Evolutionary conservation across 2,329 filamentous ascomycete species (phyloP).

Genomic region (Knoxdaviesia capensis): DNA sequence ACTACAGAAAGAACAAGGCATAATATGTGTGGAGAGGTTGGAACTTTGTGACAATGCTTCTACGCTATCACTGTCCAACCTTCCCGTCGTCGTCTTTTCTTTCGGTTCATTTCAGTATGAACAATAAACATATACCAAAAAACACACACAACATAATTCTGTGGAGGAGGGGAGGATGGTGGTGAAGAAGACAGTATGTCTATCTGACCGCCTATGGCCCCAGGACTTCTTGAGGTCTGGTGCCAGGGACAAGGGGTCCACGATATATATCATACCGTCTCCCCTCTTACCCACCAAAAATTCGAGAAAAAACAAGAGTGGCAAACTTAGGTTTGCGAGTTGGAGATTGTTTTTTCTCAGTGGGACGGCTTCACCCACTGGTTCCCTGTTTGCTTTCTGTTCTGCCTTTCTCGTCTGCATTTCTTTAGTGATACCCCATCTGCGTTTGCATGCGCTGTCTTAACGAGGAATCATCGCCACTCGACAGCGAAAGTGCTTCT

Average conservation of each 20-base stretch:
- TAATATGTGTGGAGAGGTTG: conserved; percentile 10
- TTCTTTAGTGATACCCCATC: conserved; percentile 22
- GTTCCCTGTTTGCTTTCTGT: conserved; percentile 1
- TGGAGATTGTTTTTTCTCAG: no score
- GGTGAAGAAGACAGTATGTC: no score
- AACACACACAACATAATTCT: not conserved
- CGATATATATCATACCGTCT: no score
- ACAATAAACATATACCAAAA: not conserved
- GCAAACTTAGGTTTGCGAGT: no score
- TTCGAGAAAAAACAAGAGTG: no score
- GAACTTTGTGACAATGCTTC: conserved; percentile 24
- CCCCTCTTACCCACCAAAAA: no score
- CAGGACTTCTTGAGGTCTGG: no score
- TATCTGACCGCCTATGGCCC: no score
- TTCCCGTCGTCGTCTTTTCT: conserved; percentile 2
- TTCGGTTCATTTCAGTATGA: not conserved
- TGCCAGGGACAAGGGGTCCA: no score
- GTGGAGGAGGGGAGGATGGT: no score
- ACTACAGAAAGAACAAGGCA: conserved; percentile 15
- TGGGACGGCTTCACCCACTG: no score
- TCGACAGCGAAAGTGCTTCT: conserved; percentile 34
- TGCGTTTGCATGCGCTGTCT: conserved; percentile 23
- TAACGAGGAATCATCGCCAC: conserved; percentile 8
- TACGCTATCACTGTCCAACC: conserved; percentile 23
- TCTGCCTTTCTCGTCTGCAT: conserved; percentile 8